phyloP scores from a whole-genome alignment of 371 early-diverging fungal genomes.

The Coemansia sp. region DNA sequence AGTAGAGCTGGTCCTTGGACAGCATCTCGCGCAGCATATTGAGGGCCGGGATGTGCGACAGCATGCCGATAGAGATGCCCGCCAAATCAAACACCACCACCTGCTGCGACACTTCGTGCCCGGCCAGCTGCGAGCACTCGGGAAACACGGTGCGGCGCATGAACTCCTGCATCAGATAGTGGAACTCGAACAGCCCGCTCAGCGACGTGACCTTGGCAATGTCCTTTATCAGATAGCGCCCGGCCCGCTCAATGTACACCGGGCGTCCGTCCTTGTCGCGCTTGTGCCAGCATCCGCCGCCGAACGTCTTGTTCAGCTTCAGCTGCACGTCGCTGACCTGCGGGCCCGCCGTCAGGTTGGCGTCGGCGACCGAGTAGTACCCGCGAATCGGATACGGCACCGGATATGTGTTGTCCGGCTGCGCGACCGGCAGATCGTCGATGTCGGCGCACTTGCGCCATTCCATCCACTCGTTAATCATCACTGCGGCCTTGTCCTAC shows the following conservation, averaged over 20 bases:
- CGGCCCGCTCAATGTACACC: conserved; percentile 75
- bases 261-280: conserved; percentile 78
- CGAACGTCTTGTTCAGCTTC: conserved; percentile 67
- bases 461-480: conserved; percentile 61
- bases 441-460: conserved; percentile 73
- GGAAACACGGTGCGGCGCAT: conserved; percentile 67
- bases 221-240: conserved; percentile 70
- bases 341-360: conserved; percentile 60
- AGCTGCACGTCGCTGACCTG: conserved; percentile 69
- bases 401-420: conserved; percentile 62
- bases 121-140: conserved; percentile 67
- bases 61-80: conserved; percentile 59
- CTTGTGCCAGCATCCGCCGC: conserved; percentile 81
- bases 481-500: conserved; percentile 66
- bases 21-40: conserved; percentile 69
- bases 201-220: conserved; percentile 64
- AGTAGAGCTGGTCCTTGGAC: conserved; percentile 78
- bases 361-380: conserved; percentile 62
- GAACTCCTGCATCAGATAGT: conserved; percentile 78
- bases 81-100: conserved; percentile 83
- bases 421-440: conserved; percentile 66
- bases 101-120: conserved; percentile 68
- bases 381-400: conserved; percentile 76
- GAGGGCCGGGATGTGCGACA: conserved; percentile 76
- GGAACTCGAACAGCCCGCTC: conserved; percentile 68